Base-by-base conservation (phyloP, 2,329 filamentous ascomycete species). In the Calonectria naviculata region DNA sequence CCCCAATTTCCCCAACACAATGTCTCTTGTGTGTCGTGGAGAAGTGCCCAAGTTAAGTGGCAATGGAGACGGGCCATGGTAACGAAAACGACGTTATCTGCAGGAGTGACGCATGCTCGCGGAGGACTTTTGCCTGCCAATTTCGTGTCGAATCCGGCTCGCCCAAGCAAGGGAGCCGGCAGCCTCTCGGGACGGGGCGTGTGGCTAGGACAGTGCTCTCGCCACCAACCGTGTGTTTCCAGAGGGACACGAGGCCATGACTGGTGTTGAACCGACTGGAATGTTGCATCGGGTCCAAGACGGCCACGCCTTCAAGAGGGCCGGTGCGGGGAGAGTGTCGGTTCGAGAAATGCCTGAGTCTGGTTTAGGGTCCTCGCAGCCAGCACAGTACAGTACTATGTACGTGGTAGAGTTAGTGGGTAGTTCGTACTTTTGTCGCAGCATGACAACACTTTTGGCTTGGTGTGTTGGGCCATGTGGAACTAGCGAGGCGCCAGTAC, bases 211-310 rank as follows among this genome's bases (percentile, higher is more conserved):
- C 19, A n/a, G 7, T 56, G 44, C 29, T 52, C 49, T 70, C 29
- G 42, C 71, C 70, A 70, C 68, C 58, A 52, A 62, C 38, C 49
- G 36, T 47, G 67, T 70, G 67, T 73, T 74, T 73, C 73, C 68
- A 74, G 62, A 56, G 70, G 49, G 49, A 49, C 63, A 62, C 58
- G 68, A 67, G 73, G 21, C 31, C 31, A 65, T 28, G 46, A 56
- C 62, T 28, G 68, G 60, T 71, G 64, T 56, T 64, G 52, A 74
- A 61, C 49, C 46, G 68, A 60, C 65, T 76, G 72, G 75, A 77
- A 78, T 78, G 75, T 71, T 70, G 71, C 65, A 75, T 76, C 60
- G 44, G 44, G 72, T 67, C 60, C 54, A 78, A 46, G 60, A 38
- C 62, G 58, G 66, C 56, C 54, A 54, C 10, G 66, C 66, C 26